Conservation (phyloP, 2,329 filamentous ascomycete genomes). For the Diplodia corticola region DNA sequence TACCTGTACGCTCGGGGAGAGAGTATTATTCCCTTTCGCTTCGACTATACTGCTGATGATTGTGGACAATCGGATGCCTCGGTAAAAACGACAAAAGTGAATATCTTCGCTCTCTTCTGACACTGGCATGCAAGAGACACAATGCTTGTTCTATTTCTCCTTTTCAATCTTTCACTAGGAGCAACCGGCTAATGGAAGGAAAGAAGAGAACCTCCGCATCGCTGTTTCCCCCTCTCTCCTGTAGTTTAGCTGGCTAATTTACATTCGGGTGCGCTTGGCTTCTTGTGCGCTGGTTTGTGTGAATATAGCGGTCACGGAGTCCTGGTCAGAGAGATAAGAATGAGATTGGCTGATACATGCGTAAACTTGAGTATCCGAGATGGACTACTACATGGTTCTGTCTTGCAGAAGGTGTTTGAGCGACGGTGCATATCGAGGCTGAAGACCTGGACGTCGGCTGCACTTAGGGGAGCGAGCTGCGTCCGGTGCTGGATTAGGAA, state of each 20-base stretch:
- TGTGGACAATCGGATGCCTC: background rate
- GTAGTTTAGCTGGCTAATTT: constrained; percentile 15
- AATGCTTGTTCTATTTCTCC: background rate
- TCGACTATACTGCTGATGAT: constrained; percentile 1
- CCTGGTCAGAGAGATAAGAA: background rate
- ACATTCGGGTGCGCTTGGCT: background rate
- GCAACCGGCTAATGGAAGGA: background rate
- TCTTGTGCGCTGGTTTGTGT: background rate
- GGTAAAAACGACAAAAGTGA: background rate
- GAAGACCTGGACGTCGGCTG: background rate
- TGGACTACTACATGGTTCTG: background rate
- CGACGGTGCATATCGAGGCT: background rate
- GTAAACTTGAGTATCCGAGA: background rate
- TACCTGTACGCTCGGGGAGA: background rate
- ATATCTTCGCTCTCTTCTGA: background rate
- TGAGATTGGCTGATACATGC: background rate
- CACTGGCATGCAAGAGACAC: background rate
- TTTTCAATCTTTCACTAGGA: background rate
- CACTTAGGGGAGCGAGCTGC: background rate
- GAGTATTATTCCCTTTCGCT: background rate
- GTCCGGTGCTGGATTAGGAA: background rate
- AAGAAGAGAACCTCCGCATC: background rate
- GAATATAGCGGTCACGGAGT: background rate
- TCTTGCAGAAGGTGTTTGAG: background rate
- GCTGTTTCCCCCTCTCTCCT: background rate